A percentile compares a stretch with the other conserved stretches of the same genome.
Evolutionary conservation across 257 asterid species (phyloP).

Genomic region (Thymus mandschuricus): DNA sequence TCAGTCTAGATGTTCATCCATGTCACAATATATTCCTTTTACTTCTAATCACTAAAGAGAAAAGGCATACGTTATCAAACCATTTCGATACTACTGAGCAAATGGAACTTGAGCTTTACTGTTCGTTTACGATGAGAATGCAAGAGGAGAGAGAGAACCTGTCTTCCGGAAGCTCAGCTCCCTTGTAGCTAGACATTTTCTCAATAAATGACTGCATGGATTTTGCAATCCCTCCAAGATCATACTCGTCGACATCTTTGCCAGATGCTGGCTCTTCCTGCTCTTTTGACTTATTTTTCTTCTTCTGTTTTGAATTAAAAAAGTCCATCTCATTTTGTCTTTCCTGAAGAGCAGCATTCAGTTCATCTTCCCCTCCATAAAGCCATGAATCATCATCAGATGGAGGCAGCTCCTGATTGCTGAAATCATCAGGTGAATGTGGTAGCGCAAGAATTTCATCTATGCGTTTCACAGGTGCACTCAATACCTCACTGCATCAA

Average conservation of each 20-base stretch:
- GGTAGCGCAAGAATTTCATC: constrained; percentile 87
- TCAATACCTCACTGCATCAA: constrained; percentile 72
- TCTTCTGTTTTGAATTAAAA: constrained; percentile 58
- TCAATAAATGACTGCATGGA: constrained; percentile 86
- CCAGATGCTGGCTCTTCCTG: constrained; percentile 52
- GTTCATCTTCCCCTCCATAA: constrained; percentile 86
- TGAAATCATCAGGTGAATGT: constrained; percentile 64
- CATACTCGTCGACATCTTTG: constrained; percentile 49
- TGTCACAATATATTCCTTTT: neutral
- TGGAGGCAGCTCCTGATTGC: constrained; percentile 67
- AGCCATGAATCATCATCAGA: constrained; percentile 98
- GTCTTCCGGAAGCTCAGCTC: constrained; percentile 87
- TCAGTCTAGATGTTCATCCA: constrained; percentile 17
- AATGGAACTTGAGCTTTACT: neutral
- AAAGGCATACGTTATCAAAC: neutral
- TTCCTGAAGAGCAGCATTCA: constrained; percentile 81
- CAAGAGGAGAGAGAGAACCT: constrained; percentile 46
- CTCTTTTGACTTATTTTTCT: constrained; percentile 63
- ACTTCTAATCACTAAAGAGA: neutral
- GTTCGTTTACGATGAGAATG: constrained; percentile 20
- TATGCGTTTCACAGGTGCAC: constrained; percentile 69
- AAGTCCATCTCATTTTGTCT: constrained; percentile 88
- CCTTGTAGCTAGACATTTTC: constrained; percentile 75
- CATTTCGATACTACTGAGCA: constrained; percentile 1
- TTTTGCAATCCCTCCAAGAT: constrained; percentile 78